These are phyloP conservation scores for Gentiana straminea DNA, from an alignment of 257 asterid genomes.

Conservation along the genomic window DNA sequence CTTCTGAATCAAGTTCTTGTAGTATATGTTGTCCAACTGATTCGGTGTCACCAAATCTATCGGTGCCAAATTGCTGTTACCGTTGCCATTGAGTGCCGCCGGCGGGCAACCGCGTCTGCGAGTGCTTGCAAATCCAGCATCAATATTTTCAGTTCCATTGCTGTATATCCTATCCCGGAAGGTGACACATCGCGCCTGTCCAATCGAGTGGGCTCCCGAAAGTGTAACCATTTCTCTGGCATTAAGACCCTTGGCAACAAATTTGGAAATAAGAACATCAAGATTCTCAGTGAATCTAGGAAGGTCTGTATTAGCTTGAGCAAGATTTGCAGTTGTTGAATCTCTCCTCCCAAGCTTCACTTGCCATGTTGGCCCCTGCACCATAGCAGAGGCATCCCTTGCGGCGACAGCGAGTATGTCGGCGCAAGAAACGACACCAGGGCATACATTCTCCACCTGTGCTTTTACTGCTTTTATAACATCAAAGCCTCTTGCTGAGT, in stretches of 20 bases:
- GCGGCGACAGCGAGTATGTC: slow-evolving; percentile 20
- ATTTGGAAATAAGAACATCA: slow-evolving; percentile 2
- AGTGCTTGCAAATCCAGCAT: slow-evolving; percentile 25
- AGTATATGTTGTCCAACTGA: slow-evolving; percentile 15
- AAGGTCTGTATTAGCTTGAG: slow-evolving; percentile 14
- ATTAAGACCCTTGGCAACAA: slow-evolving; percentile 10
- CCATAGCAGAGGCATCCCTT: slow-evolving; percentile 20
- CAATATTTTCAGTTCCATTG: slow-evolving; percentile 22
- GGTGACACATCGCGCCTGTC: slow-evolving; percentile 19
- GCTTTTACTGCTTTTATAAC: slow-evolving; percentile 14
- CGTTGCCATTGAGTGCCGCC: not conserved
- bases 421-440: slow-evolving; percentile 18
- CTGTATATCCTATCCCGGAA: slow-evolving; percentile 16
- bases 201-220: slow-evolving; percentile 28
- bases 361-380: slow-evolving; percentile 29
- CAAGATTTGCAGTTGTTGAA: slow-evolving; percentile 21
- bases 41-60: slow-evolving; percentile 22
- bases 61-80: slow-evolving; percentile 19
- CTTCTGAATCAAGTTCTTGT: slow-evolving; percentile 14
- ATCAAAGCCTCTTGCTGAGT: slow-evolving; percentile 17
- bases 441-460: slow-evolving; percentile 13
- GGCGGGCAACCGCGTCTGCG: slow-evolving; percentile 17
- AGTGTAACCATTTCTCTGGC: slow-evolving; percentile 25
- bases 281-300: slow-evolving; percentile 13
- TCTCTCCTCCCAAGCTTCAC: slow-evolving; percentile 31